Evolutionary conservation across 2,329 filamentous ascomycete species (phyloP), one percentile per base, ranked within the genome.

Genomic region (Pseudogymnoascus sp.): DNA sequence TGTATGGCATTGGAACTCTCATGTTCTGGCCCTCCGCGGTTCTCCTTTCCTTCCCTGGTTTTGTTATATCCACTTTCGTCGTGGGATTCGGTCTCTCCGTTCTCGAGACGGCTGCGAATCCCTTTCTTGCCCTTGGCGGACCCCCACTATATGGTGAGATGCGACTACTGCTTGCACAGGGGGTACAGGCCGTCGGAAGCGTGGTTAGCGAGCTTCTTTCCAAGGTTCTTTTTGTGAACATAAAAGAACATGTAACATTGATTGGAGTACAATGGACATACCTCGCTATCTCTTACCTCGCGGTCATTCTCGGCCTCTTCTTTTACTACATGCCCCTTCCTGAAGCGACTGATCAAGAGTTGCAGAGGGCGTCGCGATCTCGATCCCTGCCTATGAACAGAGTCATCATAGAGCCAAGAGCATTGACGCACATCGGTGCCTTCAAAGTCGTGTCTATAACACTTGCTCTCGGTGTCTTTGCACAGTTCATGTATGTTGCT

Each of bases 1-100:
- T 92, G 60, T 92, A 92, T 71, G 87, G 87, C 2, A 77, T 85
- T 8, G 88, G 87, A 2, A 89, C 89, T 14, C 84, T 92, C 65
- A 90, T 91, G 74, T 91, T 92, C 75, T 93, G 89, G 90, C 90
- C 90, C 0, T 87, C 87, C 3, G 87, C 87, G 12, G 82, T 92
- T 5, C 82, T 90, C 66, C 81, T 82, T 59, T 90, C 88, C 1
- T 93, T 90, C 67, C 83, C 85, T n/a, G 90, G 90, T 1, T 93
- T 92, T 74, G 87, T 90, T 74, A 84, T 88, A 60, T 84, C 81
- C 69, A 85, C 80, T 66, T 85, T 92, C 69, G 85, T 92, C 25
- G 87, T 92, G 61, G 90, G 89, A 0, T 89, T 88, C 66, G 90
- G 89, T 1, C 78, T 93, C 1, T 86, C 84, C 1, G 84, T 90